Percentiles rank a stretch among this genome's conserved stretches.
Evolutionary conservation across 78 protist species (phyloP).

Genomic region (Dictyostelium capitatum): DNA sequence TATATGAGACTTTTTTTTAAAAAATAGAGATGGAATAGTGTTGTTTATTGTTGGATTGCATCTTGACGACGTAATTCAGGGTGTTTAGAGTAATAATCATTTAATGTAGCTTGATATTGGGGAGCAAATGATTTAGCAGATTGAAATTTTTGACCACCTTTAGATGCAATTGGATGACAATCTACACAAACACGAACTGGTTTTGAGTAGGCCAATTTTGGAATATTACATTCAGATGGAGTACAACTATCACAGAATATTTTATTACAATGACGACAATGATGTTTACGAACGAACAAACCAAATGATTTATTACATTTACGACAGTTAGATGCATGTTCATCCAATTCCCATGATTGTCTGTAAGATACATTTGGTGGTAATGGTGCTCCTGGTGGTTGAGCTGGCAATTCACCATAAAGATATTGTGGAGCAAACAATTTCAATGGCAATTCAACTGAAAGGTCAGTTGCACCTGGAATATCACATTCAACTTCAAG

Average conservation of each 20-base stretch:
- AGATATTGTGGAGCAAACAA: constrained; percentile 75
- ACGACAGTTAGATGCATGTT: constrained; percentile 10
- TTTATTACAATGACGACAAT: constrained; percentile 77
- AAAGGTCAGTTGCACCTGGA: constrained; percentile 59
- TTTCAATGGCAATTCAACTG: constrained; percentile 39
- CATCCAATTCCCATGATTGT: constrained; percentile 76
- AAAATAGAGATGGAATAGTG: neutral
- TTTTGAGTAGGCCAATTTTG: constrained; percentile 46
- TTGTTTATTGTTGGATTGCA: neutral
- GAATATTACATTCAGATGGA: constrained; percentile 4
- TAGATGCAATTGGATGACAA: constrained; percentile 30
- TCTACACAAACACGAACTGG: constrained; percentile 72
- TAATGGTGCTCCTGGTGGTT: constrained; percentile 68
- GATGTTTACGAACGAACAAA: constrained; percentile 67
- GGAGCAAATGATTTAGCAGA: constrained; percentile 36
- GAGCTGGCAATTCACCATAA: constrained; percentile 31
- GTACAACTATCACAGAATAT: constrained; percentile 59
- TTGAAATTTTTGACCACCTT: constrained; percentile 64
- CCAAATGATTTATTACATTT: constrained; percentile 30
- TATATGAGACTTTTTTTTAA: too few relatives aligned
- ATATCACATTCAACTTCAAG: constrained; percentile 53
- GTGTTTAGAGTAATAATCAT: constrained; percentile 36
- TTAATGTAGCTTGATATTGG: constrained; percentile 14
- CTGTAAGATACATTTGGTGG: constrained; percentile 75
- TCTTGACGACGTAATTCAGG: constrained; percentile 20